Evolutionary conservation across 331 rosid species (phyloP), one percentile per base, ranked within the genome.

Genomic region (Phaseolus coccineus): DNA sequence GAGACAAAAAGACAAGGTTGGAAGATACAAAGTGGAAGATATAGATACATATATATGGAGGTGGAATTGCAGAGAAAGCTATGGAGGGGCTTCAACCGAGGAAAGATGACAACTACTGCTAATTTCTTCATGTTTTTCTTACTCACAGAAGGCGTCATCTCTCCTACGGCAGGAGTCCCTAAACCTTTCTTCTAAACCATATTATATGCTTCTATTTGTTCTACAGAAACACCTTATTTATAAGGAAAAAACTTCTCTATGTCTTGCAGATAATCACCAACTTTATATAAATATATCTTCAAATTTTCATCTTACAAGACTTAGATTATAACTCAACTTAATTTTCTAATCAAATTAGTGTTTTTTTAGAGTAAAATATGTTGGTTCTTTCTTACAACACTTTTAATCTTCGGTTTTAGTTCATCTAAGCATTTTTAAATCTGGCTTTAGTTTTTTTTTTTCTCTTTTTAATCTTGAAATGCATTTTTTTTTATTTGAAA

Each of bases 91-190:
- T 71, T 65, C 71, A 2, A 79, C 22, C 76, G 42, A 77, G 76
- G 65, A 78, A 67, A 83, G 79, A 82, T 82, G 82, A 76, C 69
- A 50, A 2, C 74, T 76, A n/a, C 82, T 82, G 57, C 74, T 63
- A 78, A 69, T 67, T 2, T 46, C 5, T 12, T 19, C 0, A 37
- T 3, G n/a, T 76, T 52, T 30, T 4, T 31, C 39, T 2, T 39
- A 6, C 31, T 9, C 73, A 33, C 69, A 80, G 56, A 61, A 79
- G 76, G 70, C 30, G 78, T 80, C 89, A 86, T 86, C 89, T 83
- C 87, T 83, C 85, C 87, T 10, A 8, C 87, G 85, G 80, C 89
- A 31, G 87, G 6, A 79, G 89, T 71, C 52, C 89, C 85, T 75
- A 14, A 19, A 70, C 47, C 24, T 44, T 71, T 78, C 78, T 69